A percentile compares a stretch with the other conserved stretches of the same genome.
phyloP scores from a whole-genome alignment of 345 rosid species.

The Syzygium jambos region DNA sequence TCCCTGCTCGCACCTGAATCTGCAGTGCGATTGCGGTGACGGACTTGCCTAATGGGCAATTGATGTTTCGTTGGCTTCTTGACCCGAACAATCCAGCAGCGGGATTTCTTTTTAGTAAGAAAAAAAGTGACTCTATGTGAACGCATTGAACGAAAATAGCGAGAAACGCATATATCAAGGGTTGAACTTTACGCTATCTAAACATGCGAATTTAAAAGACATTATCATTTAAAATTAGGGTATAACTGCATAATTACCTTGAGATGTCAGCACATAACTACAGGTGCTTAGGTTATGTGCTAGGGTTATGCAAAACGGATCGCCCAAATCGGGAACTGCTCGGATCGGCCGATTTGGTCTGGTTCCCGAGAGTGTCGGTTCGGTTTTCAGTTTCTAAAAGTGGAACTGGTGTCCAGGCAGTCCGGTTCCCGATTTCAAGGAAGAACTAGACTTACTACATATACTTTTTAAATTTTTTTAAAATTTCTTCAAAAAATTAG shows the following conservation, averaged over 20 bases:
- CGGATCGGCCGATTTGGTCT: no score
- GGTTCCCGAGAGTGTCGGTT: no score
- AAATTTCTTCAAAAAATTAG: no score
- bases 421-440: no score
- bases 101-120: accelerated
- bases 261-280: neutral
- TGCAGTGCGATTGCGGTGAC: accelerated
- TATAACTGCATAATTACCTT: neutral
- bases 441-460: no score
- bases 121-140: neutral
- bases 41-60: no score
- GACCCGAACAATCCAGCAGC: neutral
- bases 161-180: neutral
- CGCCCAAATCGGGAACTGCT: no score
- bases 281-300: neutral
- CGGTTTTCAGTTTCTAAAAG: no score
- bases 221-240: neutral
- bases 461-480: no score
- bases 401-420: no score
- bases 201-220: neutral
- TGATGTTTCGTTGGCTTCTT: neutral
- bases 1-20: neutral
- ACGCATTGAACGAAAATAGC: neutral
- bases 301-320: no score
- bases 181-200: neutral